Evolutionary conservation across 495 filamentous ascomycete species (phyloP), one percentile per base, ranked within the genome.

Genomic region (Annulohypoxylon stygium): DNA sequence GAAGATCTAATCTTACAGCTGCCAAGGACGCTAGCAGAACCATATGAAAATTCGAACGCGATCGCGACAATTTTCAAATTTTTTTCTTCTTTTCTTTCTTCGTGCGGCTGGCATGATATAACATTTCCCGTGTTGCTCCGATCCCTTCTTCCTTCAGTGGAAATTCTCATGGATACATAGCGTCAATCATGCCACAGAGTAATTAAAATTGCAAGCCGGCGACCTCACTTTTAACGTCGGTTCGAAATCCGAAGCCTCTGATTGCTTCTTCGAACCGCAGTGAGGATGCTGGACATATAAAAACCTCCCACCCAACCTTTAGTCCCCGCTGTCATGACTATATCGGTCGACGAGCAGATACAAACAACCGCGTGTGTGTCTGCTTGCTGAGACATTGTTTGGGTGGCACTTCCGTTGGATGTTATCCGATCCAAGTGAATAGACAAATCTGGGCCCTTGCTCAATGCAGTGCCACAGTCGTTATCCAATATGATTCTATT

Each of bases 101-200:
- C 69, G 77, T 79, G 77, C 77, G 77, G 77, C 77, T 78, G 77
- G 81, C 80, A 83, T 79, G 74, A 82, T 80, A 77, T 62, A 71
- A 81, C 77, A 80, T 79, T 81, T 74, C 82, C 83, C 80, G 83
- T 83, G 82, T 85, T 85, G 83, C 83, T 83, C 78, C 75, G 67
- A 71, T 81, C 78, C 83, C 61, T 50, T 64, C 67, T 75, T 78
- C 78, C 67, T 69, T 70, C 70, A 64, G 70, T 73, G 74, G 72
- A 77, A 76, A 75, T 73, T 70, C 61, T 75, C 55, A 79, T 83
- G 81, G 81, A 81, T 70, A 67, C 67, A 74, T 71, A 79, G 84
- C 80, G 83, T 85, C 83, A 84, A 79, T 82, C 75, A 79, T 82
- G 80, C 79, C 79, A 71, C 78, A 86, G 84, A 86, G 55, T 10